Base-by-base conservation (phyloP, 1,139 yeast genomes). In the Debaryomyces robertsiae region DNA sequence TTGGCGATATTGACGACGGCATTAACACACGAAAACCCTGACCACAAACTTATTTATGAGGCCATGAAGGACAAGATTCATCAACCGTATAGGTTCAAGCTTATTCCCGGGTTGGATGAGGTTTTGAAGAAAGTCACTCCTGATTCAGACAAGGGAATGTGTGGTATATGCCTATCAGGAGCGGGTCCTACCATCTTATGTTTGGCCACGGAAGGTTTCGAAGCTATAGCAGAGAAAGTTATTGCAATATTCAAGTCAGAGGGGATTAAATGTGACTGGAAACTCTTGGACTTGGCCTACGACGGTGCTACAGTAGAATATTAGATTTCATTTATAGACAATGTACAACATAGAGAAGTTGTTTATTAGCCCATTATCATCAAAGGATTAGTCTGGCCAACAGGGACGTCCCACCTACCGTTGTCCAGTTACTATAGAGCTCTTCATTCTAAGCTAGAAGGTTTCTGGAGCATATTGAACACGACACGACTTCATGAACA, bases 141-240 rank as follows among this genome's bases (percentile, higher is more conserved):
- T 27, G 74, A 78, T 29, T 72, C 87, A 3, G 87, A 87, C 60
- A 84, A 84, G 1, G 97, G 97, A 2, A 75, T 91, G 35, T 75
- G 94, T 49, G 98, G 98, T 38, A 89, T 93, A 53, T 93, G 98
- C 63, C 75, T 93, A 42, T 86, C 96, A 14, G 98, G 98, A 39
- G 98, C 98, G 4, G 98, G 98, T 1, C 98, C 98, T 41, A 93
- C 98, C 15, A 91, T 93, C 43, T 72, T 93, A 53, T 95, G 96
- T 40, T 75, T 93, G 49, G 98, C 98, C 9, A 90, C 96, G 4
- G 84, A 79, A 13, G 84, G 87, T 57, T 93, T 81, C 56, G 96
- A 90, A 9, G 74, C 68, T n/a, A 90, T 93, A 53, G 96, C 98
- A 16, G 58, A 63, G 3, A 86, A 81, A 41, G 90, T 93, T 49